Percentiles rank a stretch among this genome's conserved stretches.
phyloP scores from a whole-genome alignment of 2,329 filamentous ascomycete genomes.

The Aspergillus piperis region DNA sequence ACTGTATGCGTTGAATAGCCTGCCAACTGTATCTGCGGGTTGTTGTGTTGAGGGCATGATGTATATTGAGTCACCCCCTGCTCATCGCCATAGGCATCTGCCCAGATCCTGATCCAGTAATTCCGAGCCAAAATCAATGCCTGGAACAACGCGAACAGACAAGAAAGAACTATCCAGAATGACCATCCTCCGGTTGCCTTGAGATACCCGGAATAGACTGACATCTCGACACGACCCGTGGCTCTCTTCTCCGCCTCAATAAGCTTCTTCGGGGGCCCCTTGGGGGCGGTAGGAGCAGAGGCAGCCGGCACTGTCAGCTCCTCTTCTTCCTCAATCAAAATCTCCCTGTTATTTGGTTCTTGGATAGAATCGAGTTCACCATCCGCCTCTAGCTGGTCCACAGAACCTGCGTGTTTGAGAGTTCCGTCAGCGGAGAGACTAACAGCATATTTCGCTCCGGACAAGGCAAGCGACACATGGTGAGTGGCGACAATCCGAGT shows the following conservation, averaged over 20 bases:
- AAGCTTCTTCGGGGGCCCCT: constrained; percentile 58
- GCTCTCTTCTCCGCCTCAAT: constrained; percentile 73
- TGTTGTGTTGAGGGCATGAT: background rate
- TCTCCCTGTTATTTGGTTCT: background rate
- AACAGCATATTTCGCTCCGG: constrained; percentile 65
- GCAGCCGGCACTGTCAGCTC: background rate
- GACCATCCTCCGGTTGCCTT: constrained; percentile 64
- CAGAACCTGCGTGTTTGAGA: background rate
- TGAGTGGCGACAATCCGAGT: constrained; percentile 79
- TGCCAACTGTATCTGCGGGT: background rate
- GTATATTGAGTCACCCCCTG: background rate
- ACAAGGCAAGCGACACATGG: constrained; percentile 69
- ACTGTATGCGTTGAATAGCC: background rate
- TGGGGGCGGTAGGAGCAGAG: background rate
- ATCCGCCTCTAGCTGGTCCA: background rate
- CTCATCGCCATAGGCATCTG: constrained; percentile 12
- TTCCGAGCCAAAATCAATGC: constrained; percentile 12
- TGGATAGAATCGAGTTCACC: background rate
- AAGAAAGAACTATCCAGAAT: constrained; percentile 60
- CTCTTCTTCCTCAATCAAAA: background rate
- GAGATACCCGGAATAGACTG: constrained; percentile 67
- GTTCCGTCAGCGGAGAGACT: constrained; percentile 66
- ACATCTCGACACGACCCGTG: constrained; percentile 65
- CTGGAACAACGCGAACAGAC: constrained; percentile 49
- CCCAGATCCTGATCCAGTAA: constrained; percentile 49